phyloP scores from a whole-genome alignment of 129 eudicot genomes.

The Tagetes patula region DNA sequence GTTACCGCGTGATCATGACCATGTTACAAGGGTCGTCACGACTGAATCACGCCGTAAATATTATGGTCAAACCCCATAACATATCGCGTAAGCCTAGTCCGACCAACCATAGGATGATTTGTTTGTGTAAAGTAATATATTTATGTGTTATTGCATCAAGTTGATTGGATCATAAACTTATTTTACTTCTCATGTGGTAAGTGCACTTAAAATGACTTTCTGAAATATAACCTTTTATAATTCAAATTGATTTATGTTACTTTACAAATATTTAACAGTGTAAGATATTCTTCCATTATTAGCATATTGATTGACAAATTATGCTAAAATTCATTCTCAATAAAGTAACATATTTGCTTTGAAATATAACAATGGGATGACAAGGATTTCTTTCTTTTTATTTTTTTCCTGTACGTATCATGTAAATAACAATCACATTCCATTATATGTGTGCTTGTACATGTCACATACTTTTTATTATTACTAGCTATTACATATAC shows the following conservation, averaged over 20 bases:
- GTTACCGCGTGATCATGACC: too few species aligned
- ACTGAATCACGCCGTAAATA: too few species aligned
- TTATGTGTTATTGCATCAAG: too few species aligned
- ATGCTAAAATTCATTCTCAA: background rate
- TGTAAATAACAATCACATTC: constrained; percentile 5
- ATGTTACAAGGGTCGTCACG: too few species aligned
- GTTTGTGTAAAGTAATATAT: too few species aligned
- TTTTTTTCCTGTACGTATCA: background rate
- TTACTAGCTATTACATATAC: background rate
- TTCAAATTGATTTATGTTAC: background rate
- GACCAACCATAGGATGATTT: too few species aligned
- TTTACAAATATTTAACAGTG: background rate
- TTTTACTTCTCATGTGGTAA: too few species aligned
- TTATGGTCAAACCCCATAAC: too few species aligned
- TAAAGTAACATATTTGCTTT: background rate
- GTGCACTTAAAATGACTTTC: too few species aligned
- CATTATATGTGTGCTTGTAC: background rate
- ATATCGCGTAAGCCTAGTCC: too few species aligned
- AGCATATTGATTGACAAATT: background rate
- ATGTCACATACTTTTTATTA: background rate
- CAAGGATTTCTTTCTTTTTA: background rate
- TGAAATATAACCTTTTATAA: too few species aligned
- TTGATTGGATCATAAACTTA: too few species aligned
- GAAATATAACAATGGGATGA: background rate
- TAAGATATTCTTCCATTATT: background rate